Evolutionary conservation across 192 early-diverging fungal species (phyloP).

Genomic region (Phlyctochytrium arcticum): DNA sequence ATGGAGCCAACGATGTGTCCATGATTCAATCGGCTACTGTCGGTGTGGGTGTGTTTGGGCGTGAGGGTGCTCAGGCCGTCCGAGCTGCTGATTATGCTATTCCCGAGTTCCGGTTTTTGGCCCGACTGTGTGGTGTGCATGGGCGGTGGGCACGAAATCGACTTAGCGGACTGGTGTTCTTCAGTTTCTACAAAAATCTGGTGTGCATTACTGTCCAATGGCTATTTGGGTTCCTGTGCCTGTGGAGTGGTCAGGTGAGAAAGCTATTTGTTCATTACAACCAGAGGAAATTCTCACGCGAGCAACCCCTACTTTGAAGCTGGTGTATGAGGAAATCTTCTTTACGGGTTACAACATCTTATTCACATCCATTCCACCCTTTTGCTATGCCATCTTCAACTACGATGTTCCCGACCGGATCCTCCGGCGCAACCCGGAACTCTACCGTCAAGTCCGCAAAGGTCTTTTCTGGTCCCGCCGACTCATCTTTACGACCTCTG

Average conservation of each 20-base stretch:
- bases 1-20: slow-evolving; percentile 61
- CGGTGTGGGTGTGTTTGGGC: slow-evolving; percentile 56
- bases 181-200: slow-evolving; percentile 58
- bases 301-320: slow-evolving; percentile 3
- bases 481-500: neutral
- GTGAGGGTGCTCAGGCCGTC: slow-evolving; percentile 59
- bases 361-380: slow-evolving; percentile 48
- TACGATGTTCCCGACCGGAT: slow-evolving; percentile 36
- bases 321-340: slow-evolving; percentile 52
- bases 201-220: slow-evolving; percentile 48
- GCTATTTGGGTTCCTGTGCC: slow-evolving; percentile 44
- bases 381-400: slow-evolving; percentile 48
- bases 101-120: slow-evolving; percentile 53
- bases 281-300: neutral
- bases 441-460: slow-evolving; percentile 36
- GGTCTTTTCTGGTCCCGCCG: slow-evolving; percentile 25
- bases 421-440: slow-evolving; percentile 37
- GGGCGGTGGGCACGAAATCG: slow-evolving; percentile 44
- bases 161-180: slow-evolving; percentile 40
- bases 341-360: slow-evolving; percentile 52
- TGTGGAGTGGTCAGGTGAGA: slow-evolving; percentile 47
- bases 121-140: slow-evolving; percentile 47
- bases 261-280: neutral
- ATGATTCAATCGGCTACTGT: slow-evolving; percentile 59
- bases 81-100: slow-evolving; percentile 53